Evolutionary conservation across 2,329 filamentous ascomycete species (phyloP), one percentile per base, ranked within the genome.

Genomic region (Keithomyces neogunnii): DNA sequence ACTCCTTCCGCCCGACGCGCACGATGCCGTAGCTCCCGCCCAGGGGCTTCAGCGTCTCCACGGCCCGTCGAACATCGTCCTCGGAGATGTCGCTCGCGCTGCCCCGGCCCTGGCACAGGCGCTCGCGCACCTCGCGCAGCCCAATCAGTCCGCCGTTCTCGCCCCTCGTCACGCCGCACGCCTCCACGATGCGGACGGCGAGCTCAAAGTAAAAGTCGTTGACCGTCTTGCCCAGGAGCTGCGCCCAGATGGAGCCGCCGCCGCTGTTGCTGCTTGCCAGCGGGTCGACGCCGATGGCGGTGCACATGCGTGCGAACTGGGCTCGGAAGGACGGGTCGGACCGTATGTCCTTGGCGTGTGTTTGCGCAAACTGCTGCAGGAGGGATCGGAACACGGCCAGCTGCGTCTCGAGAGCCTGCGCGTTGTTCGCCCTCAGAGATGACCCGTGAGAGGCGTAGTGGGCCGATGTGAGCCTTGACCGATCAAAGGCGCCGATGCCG

Each of bases 151-250:
- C 93, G 5, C 93, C 93, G 66, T 99, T 99, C 70, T 96, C 92
- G 3, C 81, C 82, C 49, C 93, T 77, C 44, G 90, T 96, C 49
- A 85, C 82, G 5, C 89, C 78, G 65, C 93, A 99, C 6, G 96
- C 83, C 68, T 97, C 92, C 5, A 99, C 93, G 1, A 97, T 88
- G 47, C 89, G 80, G n/a, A 97, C 92, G 1, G 90, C 93, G 45
- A 99, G 82, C 73, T 95, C 92, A 68, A 97, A 97, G 72, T 97
- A 99, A 66, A 99, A 99, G 68, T 99, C 93, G 66, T 96, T 95
- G 59, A 99, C 91, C 61, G 85, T 90, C 53, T 87, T 82, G 32
- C 93, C 93, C 26, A 97, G 78, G 56, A 97, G 81, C 73, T 96
- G 91, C 7, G 89, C 87, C 92, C 93, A 97, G 53, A 96, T 84